Percentiles rank a stretch among this genome's conserved stretches.
phyloP scores from a whole-genome alignment of 495 filamentous ascomycete genomes.

The Cudoniella acicularis region DNA sequence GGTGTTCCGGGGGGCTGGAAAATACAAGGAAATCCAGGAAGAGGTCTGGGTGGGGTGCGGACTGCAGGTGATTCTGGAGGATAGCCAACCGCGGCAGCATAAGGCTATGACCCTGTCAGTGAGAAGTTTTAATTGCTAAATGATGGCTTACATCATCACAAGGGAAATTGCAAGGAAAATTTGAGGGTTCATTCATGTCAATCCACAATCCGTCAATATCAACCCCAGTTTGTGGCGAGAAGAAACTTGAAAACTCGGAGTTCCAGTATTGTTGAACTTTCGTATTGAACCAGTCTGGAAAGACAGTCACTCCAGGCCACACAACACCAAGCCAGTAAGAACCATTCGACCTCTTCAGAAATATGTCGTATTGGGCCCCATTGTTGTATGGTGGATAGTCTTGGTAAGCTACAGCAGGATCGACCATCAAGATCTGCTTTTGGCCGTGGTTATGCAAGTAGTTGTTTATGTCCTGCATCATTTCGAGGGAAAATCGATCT shows the following conservation, averaged over 20 bases:
- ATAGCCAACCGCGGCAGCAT: constrained; percentile 48
- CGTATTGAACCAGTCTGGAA: constrained; percentile 80
- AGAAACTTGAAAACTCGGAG: constrained; percentile 67
- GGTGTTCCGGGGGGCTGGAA: constrained; percentile 58
- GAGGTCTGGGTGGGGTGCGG: constrained; percentile 53
- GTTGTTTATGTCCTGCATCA: constrained; percentile 64
- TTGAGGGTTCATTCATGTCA: constrained; percentile 72
- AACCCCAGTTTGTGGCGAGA: constrained; percentile 59
- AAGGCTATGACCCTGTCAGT: constrained; percentile 12
- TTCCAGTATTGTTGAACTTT: constrained; percentile 70
- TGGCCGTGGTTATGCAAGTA: constrained; percentile 72
- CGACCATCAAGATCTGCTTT: constrained; percentile 84
- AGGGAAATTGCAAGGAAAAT: constrained; percentile 65
- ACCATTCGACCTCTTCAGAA: constrained; percentile 62
- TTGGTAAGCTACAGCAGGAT: constrained; percentile 71
- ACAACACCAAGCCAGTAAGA: constrained; percentile 73
- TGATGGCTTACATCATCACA: constrained; percentile 58
- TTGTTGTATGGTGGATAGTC: constrained; percentile 59
- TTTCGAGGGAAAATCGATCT: constrained; percentile 62
- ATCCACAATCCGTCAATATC: constrained; percentile 89
- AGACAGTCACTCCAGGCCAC: constrained; percentile 79
- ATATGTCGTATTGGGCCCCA: constrained; percentile 58
- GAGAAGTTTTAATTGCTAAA: neutral
- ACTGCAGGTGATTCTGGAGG: constrained; percentile 66
- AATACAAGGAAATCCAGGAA: constrained; percentile 68